Evolutionary conservation across 1,139 yeast genomes (phyloP).

Genomic region (Yamadazyma spencermartinsiae): DNA sequence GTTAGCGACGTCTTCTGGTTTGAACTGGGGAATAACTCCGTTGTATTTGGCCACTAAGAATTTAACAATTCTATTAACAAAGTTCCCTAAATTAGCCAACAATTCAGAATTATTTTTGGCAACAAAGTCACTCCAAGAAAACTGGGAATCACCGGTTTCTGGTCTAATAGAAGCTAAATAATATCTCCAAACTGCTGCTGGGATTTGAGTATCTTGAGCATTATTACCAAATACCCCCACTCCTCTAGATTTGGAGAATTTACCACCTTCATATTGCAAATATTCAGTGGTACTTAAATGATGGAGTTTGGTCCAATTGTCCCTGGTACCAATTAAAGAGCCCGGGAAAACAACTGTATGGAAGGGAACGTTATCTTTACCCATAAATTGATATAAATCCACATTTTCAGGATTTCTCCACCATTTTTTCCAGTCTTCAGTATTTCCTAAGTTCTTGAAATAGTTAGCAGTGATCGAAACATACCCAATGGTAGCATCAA

Average conservation of each 20-base stretch:
- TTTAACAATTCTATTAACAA: conserved; percentile 89
- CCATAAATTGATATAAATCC: conserved; percentile 93
- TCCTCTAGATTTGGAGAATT: conserved; percentile 94
- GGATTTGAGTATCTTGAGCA: conserved; percentile 88
- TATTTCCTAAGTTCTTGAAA: conserved; percentile 51
- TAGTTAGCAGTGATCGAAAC: conserved; percentile 94
- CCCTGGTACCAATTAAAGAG: conserved; percentile 82
- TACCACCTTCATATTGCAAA: conserved; percentile 95
- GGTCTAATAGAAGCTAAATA: conserved; percentile 92
- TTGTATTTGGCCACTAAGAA: conserved; percentile 89
- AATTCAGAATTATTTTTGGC: conserved; percentile 90
- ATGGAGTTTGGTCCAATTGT: conserved; percentile 87
- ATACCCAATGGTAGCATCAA: conserved; percentile 97
- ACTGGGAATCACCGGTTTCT: conserved; percentile 92
- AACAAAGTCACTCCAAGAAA: conserved; percentile 96
- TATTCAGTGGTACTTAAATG: conserved; percentile 95
- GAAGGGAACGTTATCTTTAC: conserved; percentile 98
- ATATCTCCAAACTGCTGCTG: conserved; percentile 97
- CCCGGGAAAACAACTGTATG: conserved; percentile 98
- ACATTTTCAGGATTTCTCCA: conserved; percentile 91
- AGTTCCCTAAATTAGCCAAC: conserved; percentile 94
- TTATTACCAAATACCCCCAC: conserved; percentile 98
- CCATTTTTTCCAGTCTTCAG: conserved; percentile 73
- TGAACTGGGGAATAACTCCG: conserved; percentile 77
- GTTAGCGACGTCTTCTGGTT: conserved; percentile 45